phyloP scores from a whole-genome alignment of 2,329 filamentous ascomycete species.

The Chaetomium sp. region DNA sequence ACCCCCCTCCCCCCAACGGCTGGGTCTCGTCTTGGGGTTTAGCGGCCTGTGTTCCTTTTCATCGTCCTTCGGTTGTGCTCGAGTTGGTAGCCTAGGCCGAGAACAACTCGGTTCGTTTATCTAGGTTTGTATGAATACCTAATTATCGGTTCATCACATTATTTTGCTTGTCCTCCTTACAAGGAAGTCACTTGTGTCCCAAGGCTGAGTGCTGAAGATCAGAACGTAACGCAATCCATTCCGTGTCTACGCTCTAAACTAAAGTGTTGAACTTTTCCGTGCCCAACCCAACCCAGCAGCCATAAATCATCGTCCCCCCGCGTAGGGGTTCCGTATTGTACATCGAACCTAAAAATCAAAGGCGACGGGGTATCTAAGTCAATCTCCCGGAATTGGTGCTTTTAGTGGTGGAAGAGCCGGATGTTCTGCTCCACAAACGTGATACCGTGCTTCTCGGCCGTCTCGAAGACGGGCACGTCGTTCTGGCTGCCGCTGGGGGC shows the following conservation, averaged over 20 bases:
- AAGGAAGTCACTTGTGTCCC: neutral
- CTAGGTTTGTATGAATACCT: conserved; percentile 13
- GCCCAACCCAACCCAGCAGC: conserved; percentile 12
- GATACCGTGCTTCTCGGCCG: conserved; percentile 87
- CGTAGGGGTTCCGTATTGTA: conserved; percentile 18
- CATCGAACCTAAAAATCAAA: conserved; percentile 20
- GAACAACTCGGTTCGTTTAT: neutral
- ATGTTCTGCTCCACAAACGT: conserved; percentile 95
- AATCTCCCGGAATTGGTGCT: neutral
- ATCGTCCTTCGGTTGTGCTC: neutral
- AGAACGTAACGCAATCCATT: neutral
- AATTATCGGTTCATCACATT: neutral
- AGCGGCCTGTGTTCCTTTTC: neutral
- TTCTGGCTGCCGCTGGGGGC: conserved; percentile 90
- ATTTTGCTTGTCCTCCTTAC: neutral
- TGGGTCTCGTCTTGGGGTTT: neutral
- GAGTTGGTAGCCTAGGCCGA: neutral
- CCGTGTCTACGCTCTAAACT: conserved; percentile 25
- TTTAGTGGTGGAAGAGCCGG: conserved; percentile 88
- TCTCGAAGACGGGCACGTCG: conserved; percentile 78
- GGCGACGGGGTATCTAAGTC: conserved; percentile 27
- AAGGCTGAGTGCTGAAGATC: neutral
- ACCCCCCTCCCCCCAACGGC: neutral
- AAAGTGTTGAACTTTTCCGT: conserved; percentile 35
- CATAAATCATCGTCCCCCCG: conserved; percentile 3